Evolutionary conservation across 2,329 filamentous ascomycete genomes (phyloP).

Genomic region (Lizonia empirigonia): DNA sequence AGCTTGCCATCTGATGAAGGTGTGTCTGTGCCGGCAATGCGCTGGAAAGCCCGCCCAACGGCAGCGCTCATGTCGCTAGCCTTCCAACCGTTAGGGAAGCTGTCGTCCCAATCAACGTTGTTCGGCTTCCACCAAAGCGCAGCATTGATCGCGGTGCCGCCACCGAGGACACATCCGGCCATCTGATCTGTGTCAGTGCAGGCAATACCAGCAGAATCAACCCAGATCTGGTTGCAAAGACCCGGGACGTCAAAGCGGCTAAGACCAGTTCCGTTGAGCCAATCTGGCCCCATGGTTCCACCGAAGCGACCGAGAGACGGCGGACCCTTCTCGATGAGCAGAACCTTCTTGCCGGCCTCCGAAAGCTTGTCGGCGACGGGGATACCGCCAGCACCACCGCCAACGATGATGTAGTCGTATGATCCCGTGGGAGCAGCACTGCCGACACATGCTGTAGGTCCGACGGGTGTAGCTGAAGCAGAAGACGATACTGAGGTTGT

Average conservation of each 20-base stretch:
- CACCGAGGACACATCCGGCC: slow-evolving; percentile 73
- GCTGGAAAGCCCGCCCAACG: slow-evolving; percentile 66
- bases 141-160: slow-evolving; percentile 69
- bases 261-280: slow-evolving; percentile 66
- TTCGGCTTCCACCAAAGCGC: slow-evolving; percentile 72
- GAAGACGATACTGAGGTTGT: slow-evolving; percentile 28
- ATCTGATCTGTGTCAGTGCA: slow-evolving; percentile 75
- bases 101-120: slow-evolving; percentile 70
- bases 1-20: slow-evolving; percentile 70
- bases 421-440: slow-evolving; percentile 50
- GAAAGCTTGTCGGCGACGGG: slow-evolving; percentile 66
- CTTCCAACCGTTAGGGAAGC: slow-evolving; percentile 76
- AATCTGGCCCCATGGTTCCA: slow-evolving; percentile 64
- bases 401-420: slow-evolving; percentile 69
- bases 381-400: slow-evolving; percentile 67
- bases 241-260: slow-evolving; percentile 75
- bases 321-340: slow-evolving; percentile 59
- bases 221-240: slow-evolving; percentile 73
- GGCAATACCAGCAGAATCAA: slow-evolving; percentile 65
- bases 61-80: slow-evolving; percentile 65
- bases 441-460: slow-evolving; percentile 46
- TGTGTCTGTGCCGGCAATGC: slow-evolving; percentile 71
- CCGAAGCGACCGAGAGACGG: slow-evolving; percentile 69
- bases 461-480: slow-evolving; percentile 34
- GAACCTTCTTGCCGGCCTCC: slow-evolving; percentile 67